These are phyloP conservation scores for Arctium minus DNA, from an alignment of 129 eudicot genomes.

Conservation along the genomic window DNA sequence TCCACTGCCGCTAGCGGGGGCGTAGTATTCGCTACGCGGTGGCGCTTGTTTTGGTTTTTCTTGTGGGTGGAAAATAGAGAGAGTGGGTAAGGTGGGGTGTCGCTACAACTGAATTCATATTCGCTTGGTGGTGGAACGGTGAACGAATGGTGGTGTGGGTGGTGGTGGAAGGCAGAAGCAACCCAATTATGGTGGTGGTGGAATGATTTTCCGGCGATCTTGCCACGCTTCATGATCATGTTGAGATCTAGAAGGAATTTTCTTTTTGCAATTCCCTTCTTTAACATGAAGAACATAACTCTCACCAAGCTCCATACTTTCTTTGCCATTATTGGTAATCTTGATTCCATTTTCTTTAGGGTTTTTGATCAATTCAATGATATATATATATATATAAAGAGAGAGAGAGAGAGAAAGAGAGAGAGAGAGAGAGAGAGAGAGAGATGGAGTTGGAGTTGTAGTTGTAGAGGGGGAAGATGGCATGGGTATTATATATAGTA, in stretches of 20 bases:
- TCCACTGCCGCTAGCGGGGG: not conserved
- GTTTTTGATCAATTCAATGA: not conserved
- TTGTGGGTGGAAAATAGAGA: slow-evolving; percentile 32
- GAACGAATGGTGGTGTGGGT: slow-evolving; percentile 10
- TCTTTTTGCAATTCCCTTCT: not conserved
- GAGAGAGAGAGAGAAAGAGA: slow-evolving; percentile 5
- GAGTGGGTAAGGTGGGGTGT: slow-evolving; percentile 38
- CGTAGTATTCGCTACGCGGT: not conserved
- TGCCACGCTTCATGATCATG: slow-evolving; percentile 44
- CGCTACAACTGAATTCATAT: slow-evolving; percentile 62
- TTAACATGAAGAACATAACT: slow-evolving; percentile 1
- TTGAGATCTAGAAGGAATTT: slow-evolving; percentile 25
- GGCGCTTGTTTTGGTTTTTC: slow-evolving; percentile 14
- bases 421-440: not conserved
- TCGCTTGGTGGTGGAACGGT: slow-evolving; percentile 22
- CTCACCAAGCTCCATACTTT: slow-evolving; percentile 17
- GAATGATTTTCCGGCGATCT: slow-evolving; percentile 43
- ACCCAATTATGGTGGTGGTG: slow-evolving; percentile 19
- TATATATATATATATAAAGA: too few species aligned
- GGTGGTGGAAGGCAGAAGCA: not conserved
- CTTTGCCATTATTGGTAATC: slow-evolving; percentile 35
- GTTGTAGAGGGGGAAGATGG: not conserved
- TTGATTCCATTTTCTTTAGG: slow-evolving; percentile 45
- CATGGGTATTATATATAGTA: slow-evolving; percentile 9
- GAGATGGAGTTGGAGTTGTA: not conserved